Base-by-base conservation (phyloP, 176 grass and related monocot genomes). In the Saccharum spontaneum region DNA sequence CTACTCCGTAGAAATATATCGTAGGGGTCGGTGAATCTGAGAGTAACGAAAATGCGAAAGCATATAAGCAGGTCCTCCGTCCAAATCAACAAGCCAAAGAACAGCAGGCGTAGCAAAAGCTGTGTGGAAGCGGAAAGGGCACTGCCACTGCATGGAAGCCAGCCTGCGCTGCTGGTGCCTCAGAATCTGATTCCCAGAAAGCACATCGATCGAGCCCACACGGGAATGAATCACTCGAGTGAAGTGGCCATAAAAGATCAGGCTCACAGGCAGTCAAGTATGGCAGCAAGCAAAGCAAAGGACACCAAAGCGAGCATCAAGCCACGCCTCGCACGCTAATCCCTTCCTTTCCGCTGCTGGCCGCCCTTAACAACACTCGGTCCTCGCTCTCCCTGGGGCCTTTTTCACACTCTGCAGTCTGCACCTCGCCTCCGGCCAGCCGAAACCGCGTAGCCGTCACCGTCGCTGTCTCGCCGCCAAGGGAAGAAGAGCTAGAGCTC, bases 171-270 rank as follows among this genome's bases (percentile, higher is more conserved):
- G 55, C 22, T 74, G 3, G 64, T 73, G 55, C 22, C 45, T 16
- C 31, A 77, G 92, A 92, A 92, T 92, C 90, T 24, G 92, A 94
- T 94, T 90, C 84, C 60, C 18, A 67, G 46, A 49, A 79, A 46
- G 10, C 45, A 10, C 74, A 75, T 45, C 16, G 75, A 50, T 75
- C n/a, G 75, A 87, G 63, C 69, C 78, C 83, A 73, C 83, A 79
- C 77, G 67, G 71, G 59, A 82, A 66, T 73, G 79, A 60, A 77
- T 81, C 81, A 22, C 79, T 33, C 36, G 14, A 65, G 37, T 67
- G 68, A 59, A 44, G 39, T 59, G 80, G 44, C 68, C 79, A 83
- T 61, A 90, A 79, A 80, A 63, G 60, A 63, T 28, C 61, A 64
- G 24, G 61, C 65, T 78, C 65, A 77, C 31, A 18, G 12, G 22